Evolutionary conservation across 2,329 filamentous ascomycete species (phyloP), one percentile per base, ranked within the genome.

Genomic region (Hawksworthiomyces lignivorus): DNA sequence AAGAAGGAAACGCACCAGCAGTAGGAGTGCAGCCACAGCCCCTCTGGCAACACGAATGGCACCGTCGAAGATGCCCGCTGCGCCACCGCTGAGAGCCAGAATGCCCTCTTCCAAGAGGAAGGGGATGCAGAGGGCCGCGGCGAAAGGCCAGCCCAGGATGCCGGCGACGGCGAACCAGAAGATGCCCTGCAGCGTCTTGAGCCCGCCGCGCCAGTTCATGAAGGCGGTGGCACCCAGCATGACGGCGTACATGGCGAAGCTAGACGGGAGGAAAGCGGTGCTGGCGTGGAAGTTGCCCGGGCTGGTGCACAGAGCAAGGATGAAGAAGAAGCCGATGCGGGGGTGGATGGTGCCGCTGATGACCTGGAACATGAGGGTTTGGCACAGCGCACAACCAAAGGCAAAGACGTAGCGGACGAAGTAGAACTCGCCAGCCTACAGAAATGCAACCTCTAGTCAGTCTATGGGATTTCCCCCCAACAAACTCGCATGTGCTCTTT

Each of bases 271-370:
- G 56, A 86, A 96, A 6, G 90, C 80, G 2, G 84, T 75, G 44
- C 87, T 87, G 5, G 92, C 84, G 62, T 96, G 87, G 58, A 95
- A 97, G 73, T 95, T 94, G 32, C 92, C 92, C 0, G 92, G 86
- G 48, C 84, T 94, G 44, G 82, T 80, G 37, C 87, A 67, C 46
- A 84, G 80, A 32, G 84, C 78, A 47, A 90, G 68, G 46, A 95
- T 65, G 61, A 94, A 96, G 56, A 95, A 78, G 5, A 94, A 67
- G 10, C 86, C 92, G 44, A 97, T 84, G 45, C 88, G 76, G 7
- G 85, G 80, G 56, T 90, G 90, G 47, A 97, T 67, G 0, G 80
- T 83, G 34, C 77, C 72, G 49, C 82, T 85, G 47, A 95, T 77
- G 39, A 82, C 79, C 36, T 84, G 75, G 67, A 84, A 96, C 33